Conservation (phyloP, 768 basidiomycete genomes). For the Russula brevipes region DNA sequence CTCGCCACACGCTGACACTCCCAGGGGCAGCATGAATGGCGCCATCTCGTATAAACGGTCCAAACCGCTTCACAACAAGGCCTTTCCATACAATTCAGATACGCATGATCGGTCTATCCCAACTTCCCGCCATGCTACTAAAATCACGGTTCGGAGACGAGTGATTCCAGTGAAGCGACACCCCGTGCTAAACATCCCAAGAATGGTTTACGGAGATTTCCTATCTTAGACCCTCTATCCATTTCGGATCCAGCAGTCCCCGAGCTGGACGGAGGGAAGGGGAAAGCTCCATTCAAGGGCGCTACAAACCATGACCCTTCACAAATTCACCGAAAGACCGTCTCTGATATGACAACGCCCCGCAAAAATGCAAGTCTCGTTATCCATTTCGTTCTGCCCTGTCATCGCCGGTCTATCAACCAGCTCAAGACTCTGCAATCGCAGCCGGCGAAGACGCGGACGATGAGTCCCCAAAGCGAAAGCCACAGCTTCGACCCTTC, state of each 20-base stretch:
- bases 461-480: slow-evolving; percentile 3
- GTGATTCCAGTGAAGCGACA: slow-evolving; percentile 10
- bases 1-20: not conserved
- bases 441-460: not conserved
- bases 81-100: not conserved
- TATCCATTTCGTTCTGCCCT: slow-evolving; percentile 21
- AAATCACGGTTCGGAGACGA: not conserved
- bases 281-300: not conserved
- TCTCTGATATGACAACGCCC: not conserved
- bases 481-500: slow-evolving; percentile 18
- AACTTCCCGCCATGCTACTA: not conserved
- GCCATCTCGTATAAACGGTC: not conserved
- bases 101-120: not conserved
- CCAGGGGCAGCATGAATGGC: not conserved
- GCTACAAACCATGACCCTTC: not conserved
- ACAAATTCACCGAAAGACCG: not conserved
- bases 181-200: slow-evolving; percentile 13
- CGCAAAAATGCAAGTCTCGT: slow-evolving; percentile 10
- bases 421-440: not conserved
- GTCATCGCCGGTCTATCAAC: slow-evolving; percentile 17
- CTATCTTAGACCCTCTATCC: slow-evolving; percentile 9
- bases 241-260: not conserved
- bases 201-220: not conserved
- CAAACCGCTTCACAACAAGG: not conserved
- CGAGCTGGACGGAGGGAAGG: not conserved